phyloP scores from a whole-genome alignment of 2,329 filamentous ascomycete species.

The Ampelomyces quisqualis region DNA sequence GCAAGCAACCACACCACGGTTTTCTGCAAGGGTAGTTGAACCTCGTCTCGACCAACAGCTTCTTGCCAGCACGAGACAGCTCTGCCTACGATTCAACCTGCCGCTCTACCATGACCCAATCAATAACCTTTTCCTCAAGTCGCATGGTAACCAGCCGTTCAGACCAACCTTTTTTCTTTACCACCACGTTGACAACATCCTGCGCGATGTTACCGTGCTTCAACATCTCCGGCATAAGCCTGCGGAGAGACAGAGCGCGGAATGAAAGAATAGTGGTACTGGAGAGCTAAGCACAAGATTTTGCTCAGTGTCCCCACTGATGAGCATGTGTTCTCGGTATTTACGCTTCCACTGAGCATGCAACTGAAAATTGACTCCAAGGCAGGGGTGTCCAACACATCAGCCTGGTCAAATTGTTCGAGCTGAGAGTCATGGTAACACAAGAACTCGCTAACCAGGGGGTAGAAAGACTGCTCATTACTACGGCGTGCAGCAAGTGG shows the following conservation, averaged over 20 bases:
- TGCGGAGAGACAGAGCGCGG: neutral
- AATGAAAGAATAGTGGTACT: neutral
- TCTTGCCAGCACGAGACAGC: neutral
- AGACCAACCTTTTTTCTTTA: neutral
- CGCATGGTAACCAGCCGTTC: neutral
- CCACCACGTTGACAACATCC: neutral
- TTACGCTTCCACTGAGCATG: no score
- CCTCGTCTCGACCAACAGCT: neutral
- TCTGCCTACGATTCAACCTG: neutral
- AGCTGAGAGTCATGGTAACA: no score
- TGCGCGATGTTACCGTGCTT: neutral
- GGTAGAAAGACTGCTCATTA: no score
- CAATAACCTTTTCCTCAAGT: neutral
- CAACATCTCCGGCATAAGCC: neutral
- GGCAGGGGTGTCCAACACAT: no score
- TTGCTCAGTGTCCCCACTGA: neutral
- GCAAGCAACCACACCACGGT: neutral
- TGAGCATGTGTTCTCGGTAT: no score
- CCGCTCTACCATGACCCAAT: neutral
- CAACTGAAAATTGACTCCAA: no score
- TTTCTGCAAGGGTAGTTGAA: neutral
- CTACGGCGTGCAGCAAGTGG: no score
- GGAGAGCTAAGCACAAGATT: neutral
- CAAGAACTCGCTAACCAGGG: no score
- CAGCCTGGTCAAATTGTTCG: no score